Evolutionary conservation across 108 stramenopile species (phyloP).

Genomic region (Cyclostephanos invisitatus): DNA sequence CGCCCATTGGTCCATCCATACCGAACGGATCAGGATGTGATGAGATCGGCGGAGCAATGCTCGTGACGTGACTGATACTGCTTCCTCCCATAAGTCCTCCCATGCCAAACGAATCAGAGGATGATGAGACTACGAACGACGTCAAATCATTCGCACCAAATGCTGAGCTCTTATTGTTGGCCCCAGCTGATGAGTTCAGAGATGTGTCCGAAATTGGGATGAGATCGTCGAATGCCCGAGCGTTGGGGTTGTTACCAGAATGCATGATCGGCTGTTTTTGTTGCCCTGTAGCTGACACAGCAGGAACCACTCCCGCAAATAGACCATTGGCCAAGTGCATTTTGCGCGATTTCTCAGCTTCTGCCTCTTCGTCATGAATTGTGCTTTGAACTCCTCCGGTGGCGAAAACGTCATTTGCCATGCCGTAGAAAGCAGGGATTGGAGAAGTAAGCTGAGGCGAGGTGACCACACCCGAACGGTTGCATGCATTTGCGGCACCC

Average conservation of each 20-base stretch:
- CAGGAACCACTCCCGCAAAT: slow-evolving; percentile 39
- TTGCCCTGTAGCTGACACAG: background rate
- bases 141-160: slow-evolving; percentile 5
- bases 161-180: background rate
- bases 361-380: slow-evolving; percentile 23
- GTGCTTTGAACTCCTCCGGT: slow-evolving; percentile 6
- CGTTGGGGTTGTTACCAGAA: background rate
- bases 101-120: slow-evolving; percentile 16
- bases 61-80: background rate
- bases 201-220: slow-evolving; percentile 8
- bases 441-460: background rate
- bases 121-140: background rate
- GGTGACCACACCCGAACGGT: slow-evolving; percentile 8
- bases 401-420: slow-evolving; percentile 1
- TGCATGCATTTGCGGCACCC: background rate
- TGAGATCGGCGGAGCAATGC: background rate
- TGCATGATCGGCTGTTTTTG: slow-evolving; percentile 1
- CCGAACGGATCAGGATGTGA: slow-evolving; percentile 8
- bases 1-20: slow-evolving; percentile 21
- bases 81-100: slow-evolving; percentile 21
- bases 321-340: slow-evolving; percentile 39
- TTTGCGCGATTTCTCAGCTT: slow-evolving; percentile 37
- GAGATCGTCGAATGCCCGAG: slow-evolving; percentile 1
- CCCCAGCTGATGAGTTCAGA: slow-evolving; percentile 7
- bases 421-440: background rate